Percentiles rank a stretch among this genome's conserved stretches.
Evolutionary conservation across 1,284 basidiomycete genomes (phyloP).

Genomic region (Trichosporon sp.): DNA sequence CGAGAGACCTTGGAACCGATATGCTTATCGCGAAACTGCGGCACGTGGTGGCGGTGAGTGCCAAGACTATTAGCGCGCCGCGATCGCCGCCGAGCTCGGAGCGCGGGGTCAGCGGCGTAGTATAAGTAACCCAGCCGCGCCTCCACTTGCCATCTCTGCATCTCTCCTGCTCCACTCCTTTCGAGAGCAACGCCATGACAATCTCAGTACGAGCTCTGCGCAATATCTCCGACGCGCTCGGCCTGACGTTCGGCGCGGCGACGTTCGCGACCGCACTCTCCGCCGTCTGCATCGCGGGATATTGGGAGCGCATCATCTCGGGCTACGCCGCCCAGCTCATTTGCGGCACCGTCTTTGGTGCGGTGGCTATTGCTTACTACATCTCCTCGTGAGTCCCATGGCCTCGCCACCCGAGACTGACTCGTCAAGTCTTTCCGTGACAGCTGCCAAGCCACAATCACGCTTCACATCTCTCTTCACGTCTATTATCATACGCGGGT

Average conservation of each 20-base stretch:
- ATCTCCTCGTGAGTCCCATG: background rate
- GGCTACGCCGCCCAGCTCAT: background rate
- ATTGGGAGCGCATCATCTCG: background rate
- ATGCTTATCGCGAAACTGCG: background rate
- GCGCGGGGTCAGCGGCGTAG: background rate
- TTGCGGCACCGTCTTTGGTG: background rate
- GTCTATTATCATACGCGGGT: background rate
- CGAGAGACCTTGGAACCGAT: background rate
- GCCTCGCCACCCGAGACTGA: background rate
- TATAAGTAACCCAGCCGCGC: too few species aligned
- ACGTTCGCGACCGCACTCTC: background rate
- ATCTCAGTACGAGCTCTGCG: background rate
- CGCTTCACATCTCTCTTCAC: background rate
- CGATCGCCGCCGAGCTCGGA: constrained; percentile 1
- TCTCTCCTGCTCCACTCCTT: background rate
- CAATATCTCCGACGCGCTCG: background rate
- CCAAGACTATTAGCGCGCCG: background rate
- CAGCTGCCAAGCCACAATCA: background rate
- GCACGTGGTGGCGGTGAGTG: constrained; percentile 10
- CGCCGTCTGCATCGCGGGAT: background rate
- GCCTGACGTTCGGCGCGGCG: background rate
- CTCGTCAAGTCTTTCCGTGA: background rate
- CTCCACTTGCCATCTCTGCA: too few species aligned
- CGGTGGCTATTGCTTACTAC: background rate
- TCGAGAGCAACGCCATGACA: background rate